Evolutionary conservation across 176 grass and related monocot species (phyloP).

Genomic region (Aegilops sharonensis): DNA sequence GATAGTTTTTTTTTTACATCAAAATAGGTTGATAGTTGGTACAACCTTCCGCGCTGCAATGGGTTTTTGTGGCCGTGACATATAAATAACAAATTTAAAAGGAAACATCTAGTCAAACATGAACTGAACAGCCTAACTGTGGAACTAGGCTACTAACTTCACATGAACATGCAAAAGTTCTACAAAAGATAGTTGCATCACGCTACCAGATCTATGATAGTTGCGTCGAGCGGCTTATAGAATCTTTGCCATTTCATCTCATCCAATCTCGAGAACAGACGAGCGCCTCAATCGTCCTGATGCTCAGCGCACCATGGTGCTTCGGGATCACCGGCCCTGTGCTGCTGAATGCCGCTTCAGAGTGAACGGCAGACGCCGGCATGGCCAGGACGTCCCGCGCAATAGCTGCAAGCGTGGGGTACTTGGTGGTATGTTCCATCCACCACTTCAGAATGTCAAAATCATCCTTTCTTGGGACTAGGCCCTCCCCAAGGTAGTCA

Average conservation of each 20-base stretch:
- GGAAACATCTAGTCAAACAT: no score
- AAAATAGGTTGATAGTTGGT: no score
- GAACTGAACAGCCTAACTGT: no score
- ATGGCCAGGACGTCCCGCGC: constrained; percentile 39
- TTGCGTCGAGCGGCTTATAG: not conserved
- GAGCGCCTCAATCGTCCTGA: constrained; percentile 54
- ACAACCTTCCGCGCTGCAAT: no score
- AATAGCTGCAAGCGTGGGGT: constrained; percentile 37
- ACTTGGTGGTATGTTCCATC: constrained; percentile 49
- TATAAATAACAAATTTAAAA: no score
- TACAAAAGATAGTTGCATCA: no score
- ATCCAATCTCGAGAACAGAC: constrained; percentile 53
- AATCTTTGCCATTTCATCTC: constrained; percentile 29
- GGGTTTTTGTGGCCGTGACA: no score
- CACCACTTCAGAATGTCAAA: constrained; percentile 57
- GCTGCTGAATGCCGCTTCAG: constrained; percentile 33
- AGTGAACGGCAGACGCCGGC: constrained; percentile 42
- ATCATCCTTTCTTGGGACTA: constrained; percentile 52
- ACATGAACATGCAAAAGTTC: no score
- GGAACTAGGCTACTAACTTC: no score
- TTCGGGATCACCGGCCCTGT: constrained; percentile 43
- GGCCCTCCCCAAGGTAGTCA: constrained; percentile 40
- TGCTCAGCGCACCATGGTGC: constrained; percentile 36
- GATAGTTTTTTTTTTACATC: no score
- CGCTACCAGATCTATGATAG: not conserved